phyloP scores from a whole-genome alignment of 805 yeast genomes.

The Metschnikowia noctiluminum region DNA sequence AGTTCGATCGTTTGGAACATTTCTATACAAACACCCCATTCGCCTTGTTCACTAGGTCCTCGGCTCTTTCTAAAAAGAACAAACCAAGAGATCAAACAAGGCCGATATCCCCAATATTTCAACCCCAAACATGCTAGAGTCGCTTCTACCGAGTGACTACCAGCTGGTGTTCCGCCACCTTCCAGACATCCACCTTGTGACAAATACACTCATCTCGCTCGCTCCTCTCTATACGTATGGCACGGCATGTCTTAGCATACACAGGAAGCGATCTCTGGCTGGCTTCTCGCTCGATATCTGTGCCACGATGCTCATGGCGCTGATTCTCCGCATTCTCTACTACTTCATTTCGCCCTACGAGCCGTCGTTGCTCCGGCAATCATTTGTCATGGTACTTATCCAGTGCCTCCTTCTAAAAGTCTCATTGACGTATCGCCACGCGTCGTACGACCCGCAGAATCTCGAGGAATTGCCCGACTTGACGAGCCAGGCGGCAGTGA shows the following conservation, averaged over 20 bases:
- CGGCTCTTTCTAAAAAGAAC: too few relatives aligned
- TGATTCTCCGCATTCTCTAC: constrained; percentile 69
- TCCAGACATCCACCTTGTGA: constrained; percentile 48
- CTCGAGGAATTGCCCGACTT: constrained; percentile 29
- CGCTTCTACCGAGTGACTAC: constrained; percentile 20
- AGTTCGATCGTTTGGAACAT: too few relatives aligned
- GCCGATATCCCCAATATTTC: neutral
- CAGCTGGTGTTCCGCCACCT: constrained; percentile 22
- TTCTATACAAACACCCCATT: too few relatives aligned
- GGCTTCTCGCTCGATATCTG: constrained; percentile 94
- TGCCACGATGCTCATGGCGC: constrained; percentile 82
- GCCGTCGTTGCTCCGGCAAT: constrained; percentile 70
- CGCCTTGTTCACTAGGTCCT: too few relatives aligned
- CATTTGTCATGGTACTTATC: constrained; percentile 79
- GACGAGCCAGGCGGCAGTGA: constrained; percentile 23
- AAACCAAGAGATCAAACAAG: neutral
- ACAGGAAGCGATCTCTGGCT: constrained; percentile 56
- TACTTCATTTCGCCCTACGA: constrained; percentile 81
- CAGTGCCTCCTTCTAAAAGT: constrained; percentile 64
- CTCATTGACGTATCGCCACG: constrained; percentile 55
- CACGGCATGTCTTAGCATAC: constrained; percentile 69
- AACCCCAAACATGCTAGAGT: constrained; percentile 7
- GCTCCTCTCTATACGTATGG: constrained; percentile 89
- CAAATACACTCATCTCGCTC: constrained; percentile 65
- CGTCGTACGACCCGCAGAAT: constrained; percentile 31